phyloP scores from a whole-genome alignment of 495 filamentous ascomycete genomes.

The Daldinia concentrica region DNA sequence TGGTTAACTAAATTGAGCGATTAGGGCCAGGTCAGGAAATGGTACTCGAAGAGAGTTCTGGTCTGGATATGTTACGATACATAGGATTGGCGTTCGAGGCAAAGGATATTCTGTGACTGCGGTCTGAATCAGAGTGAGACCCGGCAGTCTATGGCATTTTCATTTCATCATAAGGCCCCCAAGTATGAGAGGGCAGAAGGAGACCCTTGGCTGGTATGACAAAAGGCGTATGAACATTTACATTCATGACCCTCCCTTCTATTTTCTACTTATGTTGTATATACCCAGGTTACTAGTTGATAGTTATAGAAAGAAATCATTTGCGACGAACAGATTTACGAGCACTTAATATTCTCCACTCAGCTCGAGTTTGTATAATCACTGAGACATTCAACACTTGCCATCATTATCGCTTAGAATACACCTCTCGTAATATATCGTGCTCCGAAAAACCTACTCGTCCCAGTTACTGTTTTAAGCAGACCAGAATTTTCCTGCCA shows the following conservation, averaged over 20 bases:
- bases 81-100: constrained; percentile 35
- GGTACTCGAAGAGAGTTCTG: constrained; percentile 13
- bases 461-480: background rate
- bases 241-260: constrained; percentile 36
- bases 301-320: constrained; percentile 26
- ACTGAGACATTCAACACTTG: background rate
- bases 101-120: constrained; percentile 14
- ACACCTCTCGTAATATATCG: background rate
- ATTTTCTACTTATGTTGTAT: constrained; percentile 33
- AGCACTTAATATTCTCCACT: background rate
- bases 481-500: background rate
- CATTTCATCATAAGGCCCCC: constrained; percentile 16
- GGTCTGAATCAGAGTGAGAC: constrained; percentile 6
- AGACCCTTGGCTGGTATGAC: constrained; percentile 18
- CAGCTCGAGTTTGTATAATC: constrained; percentile 6
- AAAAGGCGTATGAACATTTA: constrained; percentile 33
- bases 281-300: constrained; percentile 30
- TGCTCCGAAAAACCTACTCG: background rate
- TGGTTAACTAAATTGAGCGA: constrained; percentile 23
- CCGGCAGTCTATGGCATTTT: constrained; percentile 14
- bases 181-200: constrained; percentile 19
- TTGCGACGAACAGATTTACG: constrained; percentile 5
- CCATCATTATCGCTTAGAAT: background rate
- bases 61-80: constrained; percentile 38
- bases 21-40: constrained; percentile 27